A percentile compares a stretch with the other conserved stretches of the same genome.
Conservation (phyloP, 805 yeast species). For the Saccharomyces mikatae region DNA sequence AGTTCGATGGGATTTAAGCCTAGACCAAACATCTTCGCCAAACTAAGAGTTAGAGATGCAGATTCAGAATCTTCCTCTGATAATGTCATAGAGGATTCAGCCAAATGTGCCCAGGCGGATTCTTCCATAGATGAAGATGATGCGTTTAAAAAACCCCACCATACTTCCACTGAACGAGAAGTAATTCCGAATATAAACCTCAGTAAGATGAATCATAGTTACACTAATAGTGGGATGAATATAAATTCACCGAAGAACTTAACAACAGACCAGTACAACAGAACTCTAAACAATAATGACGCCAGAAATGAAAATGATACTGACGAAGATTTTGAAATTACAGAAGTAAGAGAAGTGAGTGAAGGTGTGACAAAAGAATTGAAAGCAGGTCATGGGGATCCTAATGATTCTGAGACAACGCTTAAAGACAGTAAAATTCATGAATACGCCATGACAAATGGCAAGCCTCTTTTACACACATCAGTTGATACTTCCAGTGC, state of each 20-base stretch:
- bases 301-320: conserved; percentile 3
- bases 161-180: neutral
- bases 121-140: conserved; percentile 13
- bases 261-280: neutral
- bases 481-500: conserved; percentile 1
- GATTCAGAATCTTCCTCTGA: conserved; percentile 1
- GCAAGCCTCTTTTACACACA: neutral
- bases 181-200: neutral
- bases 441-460: neutral
- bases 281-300: neutral
- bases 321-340: conserved; percentile 35
- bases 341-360: conserved; percentile 32
- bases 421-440: conserved; percentile 22
- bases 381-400: neutral
- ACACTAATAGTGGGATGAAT: neutral
- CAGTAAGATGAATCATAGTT: neutral
- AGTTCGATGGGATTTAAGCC: conserved; percentile 26
- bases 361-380: neutral
- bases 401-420: conserved; percentile 6
- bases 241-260: neutral
- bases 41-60: conserved; percentile 20
- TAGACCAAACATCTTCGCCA: conserved; percentile 27
- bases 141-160: conserved; percentile 6
- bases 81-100: conserved; percentile 1
- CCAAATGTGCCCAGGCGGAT: conserved; percentile 13